Percentiles rank a stretch among this genome's conserved stretches.
Evolutionary conservation across 306 rosid genomes (phyloP).

Genomic region (Dryas octopetala): DNA sequence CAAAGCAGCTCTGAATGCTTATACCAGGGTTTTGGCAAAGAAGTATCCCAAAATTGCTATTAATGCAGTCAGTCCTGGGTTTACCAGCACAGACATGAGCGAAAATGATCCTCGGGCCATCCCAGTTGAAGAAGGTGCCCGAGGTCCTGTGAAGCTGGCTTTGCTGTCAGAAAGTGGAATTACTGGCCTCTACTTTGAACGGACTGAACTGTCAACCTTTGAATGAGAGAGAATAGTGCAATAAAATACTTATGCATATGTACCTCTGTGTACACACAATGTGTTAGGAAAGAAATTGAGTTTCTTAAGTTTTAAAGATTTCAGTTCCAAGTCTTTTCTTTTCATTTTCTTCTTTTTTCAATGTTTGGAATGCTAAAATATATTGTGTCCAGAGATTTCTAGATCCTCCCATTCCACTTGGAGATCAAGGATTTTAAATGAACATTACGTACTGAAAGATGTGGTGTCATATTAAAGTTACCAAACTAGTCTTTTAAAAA

Average conservation of each 20-base stretch:
- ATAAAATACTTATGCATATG: neutral
- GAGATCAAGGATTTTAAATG: too few relatives aligned
- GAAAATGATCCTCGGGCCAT: too few relatives aligned
- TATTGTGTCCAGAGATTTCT: too few relatives aligned
- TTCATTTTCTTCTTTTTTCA: neutral
- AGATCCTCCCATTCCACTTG: too few relatives aligned
- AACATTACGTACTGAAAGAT: too few relatives aligned
- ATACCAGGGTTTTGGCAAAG: conserved; percentile 46
- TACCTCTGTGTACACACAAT: neutral
- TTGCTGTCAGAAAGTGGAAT: neutral
- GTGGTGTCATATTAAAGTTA: too few relatives aligned
- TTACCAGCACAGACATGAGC: conserved; percentile 4
- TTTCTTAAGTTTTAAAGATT: neutral
- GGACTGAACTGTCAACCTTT: conserved; percentile 10
- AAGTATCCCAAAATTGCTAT: conserved; percentile 26
- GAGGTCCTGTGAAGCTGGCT: conserved; percentile 7
- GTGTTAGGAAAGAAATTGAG: neutral
- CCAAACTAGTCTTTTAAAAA: too few relatives aligned
- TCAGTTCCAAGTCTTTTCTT: neutral
- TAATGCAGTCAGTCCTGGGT: conserved; percentile 47
- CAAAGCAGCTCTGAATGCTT: conserved; percentile 47
- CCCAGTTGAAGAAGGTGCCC: conserved; percentile 3
- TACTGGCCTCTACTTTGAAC: neutral
- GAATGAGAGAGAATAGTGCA: neutral
- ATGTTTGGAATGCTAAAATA: neutral